Base-by-base conservation (phyloP, 2,329 filamentous ascomycete species). In the Malbranchea zuffiana region DNA sequence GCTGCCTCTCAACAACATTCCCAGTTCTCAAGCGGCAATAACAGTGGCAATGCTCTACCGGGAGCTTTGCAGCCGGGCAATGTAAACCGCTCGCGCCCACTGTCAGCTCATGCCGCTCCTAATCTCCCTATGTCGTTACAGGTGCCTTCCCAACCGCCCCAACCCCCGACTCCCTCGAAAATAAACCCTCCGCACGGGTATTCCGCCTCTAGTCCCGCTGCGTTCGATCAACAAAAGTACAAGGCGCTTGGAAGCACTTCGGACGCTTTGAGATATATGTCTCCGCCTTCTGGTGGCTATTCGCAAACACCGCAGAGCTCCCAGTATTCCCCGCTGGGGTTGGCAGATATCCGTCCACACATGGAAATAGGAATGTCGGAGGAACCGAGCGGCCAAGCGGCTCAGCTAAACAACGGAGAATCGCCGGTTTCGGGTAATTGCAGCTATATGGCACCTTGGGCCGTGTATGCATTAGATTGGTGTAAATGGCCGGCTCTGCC, bases 381-480 rank as follows among this genome's bases (percentile, higher is more conserved):
- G 47, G 75, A 77, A 33, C 66, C 73, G 10, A 69, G 77, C 27
- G 18, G 34, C 20, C 66, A 70, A 2, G 66, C 65, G 29, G 59
- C 61, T 59, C 68, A 60, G 47, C 70, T 73, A 35, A 80, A 80
- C 54, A 82, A 86, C 52, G 68, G 76, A 35, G 74, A 75, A 74
- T 75, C 54, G 57, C 75, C 44, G 67, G 75, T 60, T 58, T 80
- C 55, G 60, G 82, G 55, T 4, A 92, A 88, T 45, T 93, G 85
- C 68, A 95, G 88, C 57, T 94, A 95, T 55, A 65, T 93, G 45
- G 86, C 88, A 3, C 87, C 88, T 0, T 98, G 90, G 85, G 81
- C 86, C 10, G 79, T 93, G 38, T 98, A 96, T 59, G 88, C 90
- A 8, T 88, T 93, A 52, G 90, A 98, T 64, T 98, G 90, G 90